phyloP scores from a whole-genome alignment of 2,329 filamentous ascomycete genomes.

The Talaromyces sp. region DNA sequence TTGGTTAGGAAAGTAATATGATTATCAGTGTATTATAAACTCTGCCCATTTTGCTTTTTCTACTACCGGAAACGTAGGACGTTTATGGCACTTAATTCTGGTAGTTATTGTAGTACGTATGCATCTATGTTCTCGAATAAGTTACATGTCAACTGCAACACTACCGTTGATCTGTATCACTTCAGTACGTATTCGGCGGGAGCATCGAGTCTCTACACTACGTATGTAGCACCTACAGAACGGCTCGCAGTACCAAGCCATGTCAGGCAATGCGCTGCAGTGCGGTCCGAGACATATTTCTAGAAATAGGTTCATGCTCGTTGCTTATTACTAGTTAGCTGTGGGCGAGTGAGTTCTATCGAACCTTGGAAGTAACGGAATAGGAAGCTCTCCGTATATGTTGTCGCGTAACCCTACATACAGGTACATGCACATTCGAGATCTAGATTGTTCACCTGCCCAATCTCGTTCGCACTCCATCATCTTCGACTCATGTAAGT shows the following conservation, averaged over 20 bases:
- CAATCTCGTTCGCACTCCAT: background rate
- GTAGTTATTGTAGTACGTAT: background rate
- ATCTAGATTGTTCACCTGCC: background rate
- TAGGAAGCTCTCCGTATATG: background rate
- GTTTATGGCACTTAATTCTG: background rate
- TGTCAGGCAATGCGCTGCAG: background rate
- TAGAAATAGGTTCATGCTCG: background rate
- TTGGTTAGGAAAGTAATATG: background rate
- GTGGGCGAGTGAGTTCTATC: too few relatives aligned
- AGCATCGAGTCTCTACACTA: background rate
- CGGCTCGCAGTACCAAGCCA: background rate
- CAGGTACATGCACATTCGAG: background rate
- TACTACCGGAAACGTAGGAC: background rate
- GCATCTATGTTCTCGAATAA: background rate
- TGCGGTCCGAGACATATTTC: slow-evolving; percentile 1
- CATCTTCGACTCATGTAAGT: background rate
- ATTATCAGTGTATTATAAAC: background rate
- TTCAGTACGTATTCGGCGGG: background rate
- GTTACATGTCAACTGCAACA: background rate
- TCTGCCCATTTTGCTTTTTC: background rate
- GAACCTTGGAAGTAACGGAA: too few relatives aligned
- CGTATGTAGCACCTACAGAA: too few relatives aligned
- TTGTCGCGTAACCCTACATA: background rate
- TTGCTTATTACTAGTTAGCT: background rate
- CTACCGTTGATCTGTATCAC: background rate